Evolutionary conservation across 371 early-diverging fungal genomes (phyloP), one percentile per base, ranked within the genome.

Genomic region (Zychaea mexicana): DNA sequence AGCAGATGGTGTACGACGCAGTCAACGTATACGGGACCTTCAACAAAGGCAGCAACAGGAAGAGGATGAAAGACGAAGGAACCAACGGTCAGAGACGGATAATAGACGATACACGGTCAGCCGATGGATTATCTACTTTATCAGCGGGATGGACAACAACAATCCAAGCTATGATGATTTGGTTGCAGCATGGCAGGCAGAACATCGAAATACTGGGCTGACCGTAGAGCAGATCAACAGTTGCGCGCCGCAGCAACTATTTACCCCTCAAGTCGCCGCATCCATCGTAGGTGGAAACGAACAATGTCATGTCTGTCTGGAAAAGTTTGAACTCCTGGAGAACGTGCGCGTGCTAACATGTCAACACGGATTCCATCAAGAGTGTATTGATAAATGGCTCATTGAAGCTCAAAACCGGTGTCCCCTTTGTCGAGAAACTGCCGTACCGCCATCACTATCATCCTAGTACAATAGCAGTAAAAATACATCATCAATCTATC

Each of bases 301-400:
- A 27, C 46, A 58, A 31, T 68, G 68, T 59, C 68, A 82, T 28
- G 60, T 92, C 38, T 92, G 92, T 70, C 72, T 92, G 64, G 74
- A 77, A 28, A 71, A 75, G 10, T 90, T 88, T 60, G 84, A 81
- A 36, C 76, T 76, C 9, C 77, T 71, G 2, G 86, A 89, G 8
- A 69, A 76, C 42, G 70, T 90, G 42, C 71, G 90, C 13, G 77
- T 83, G 8, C 68, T 92, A 60, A 67, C 73, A 17, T 92, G 94
- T 70, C 62, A 75, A 10, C 94, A 94, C 62, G 85, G 83, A 33
- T 94, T 90, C 74, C 94, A 94, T 72, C 76, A 76, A 55, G 83
- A 85, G 10, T 93, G 94, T 72, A 82, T 93, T n/a, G 92, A 93
- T 66, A 77, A 83, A 60, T 90, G 90, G 90, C 76, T 88, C 17